Percentiles rank a stretch among this genome's conserved stretches.
phyloP scores from a whole-genome alignment of 306 rosid species.

The Mucuna pruriens region DNA sequence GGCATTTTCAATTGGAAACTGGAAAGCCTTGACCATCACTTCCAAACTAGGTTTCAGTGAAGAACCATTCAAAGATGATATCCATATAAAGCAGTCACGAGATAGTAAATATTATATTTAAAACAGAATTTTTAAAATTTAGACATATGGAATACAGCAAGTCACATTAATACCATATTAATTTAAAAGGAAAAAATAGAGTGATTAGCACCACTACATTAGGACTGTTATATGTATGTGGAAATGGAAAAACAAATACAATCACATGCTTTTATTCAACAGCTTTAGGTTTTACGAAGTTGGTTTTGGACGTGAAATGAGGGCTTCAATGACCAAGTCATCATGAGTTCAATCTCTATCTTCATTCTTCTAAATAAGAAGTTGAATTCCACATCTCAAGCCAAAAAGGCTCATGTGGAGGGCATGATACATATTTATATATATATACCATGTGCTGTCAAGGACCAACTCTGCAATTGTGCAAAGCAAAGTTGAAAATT shows the following conservation, averaged over 20 bases:
- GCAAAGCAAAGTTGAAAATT: background rate
- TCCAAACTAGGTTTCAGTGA: background rate
- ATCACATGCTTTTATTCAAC: conserved; percentile 24
- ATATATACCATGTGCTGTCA: background rate
- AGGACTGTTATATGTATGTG: background rate
- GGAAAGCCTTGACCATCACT: conserved; percentile 20
- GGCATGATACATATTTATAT: background rate
- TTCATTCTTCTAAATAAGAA: conserved; percentile 8
- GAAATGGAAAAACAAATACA: background rate
- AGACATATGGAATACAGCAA: conserved; percentile 16
- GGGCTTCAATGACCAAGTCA: conserved; percentile 32
- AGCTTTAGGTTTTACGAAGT: background rate
- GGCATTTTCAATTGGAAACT: background rate
- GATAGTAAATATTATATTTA: conserved; percentile 2
- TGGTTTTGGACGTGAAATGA: conserved; percentile 25
- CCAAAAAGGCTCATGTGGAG: background rate
- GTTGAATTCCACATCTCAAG: conserved; percentile 7
- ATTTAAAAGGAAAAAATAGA: conserved; percentile 1
- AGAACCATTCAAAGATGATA: background rate
- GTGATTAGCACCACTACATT: background rate
- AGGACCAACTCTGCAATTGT: background rate
- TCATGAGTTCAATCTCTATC: conserved; percentile 2
- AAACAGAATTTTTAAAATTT: background rate
- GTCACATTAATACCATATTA: background rate
- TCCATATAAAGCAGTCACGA: background rate